phyloP scores from a whole-genome alignment of 371 early-diverging fungal species.

The Circinella minor region DNA sequence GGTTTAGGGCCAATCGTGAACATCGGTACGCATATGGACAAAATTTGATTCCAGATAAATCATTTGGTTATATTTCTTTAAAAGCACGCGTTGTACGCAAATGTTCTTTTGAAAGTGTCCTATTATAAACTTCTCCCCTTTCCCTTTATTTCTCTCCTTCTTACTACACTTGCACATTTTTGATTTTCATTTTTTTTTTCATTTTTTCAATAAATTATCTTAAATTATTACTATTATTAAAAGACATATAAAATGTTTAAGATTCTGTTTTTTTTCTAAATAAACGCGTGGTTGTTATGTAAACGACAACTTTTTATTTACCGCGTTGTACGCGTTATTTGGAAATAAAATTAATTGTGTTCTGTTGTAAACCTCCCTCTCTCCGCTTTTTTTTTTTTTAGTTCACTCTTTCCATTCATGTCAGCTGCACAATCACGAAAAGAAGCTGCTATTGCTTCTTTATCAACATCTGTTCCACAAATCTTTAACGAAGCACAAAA shows the following conservation, averaged over 20 bases:
- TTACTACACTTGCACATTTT: not conserved
- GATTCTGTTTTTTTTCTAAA: too few relatives aligned
- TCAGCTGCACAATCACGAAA: slow-evolving; percentile 11
- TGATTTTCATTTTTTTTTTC: not conserved
- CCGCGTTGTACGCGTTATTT: too few relatives aligned
- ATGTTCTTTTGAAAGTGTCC: slow-evolving; percentile 5
- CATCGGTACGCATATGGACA: not conserved
- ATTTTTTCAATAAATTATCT: too few relatives aligned
- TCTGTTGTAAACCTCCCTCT: not conserved
- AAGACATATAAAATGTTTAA: too few relatives aligned
- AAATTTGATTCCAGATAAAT: not conserved
- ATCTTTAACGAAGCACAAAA: slow-evolving; percentile 83
- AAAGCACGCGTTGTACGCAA: not conserved
- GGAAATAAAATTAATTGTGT: too few relatives aligned
- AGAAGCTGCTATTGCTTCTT: slow-evolving; percentile 18
- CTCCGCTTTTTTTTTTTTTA: not conserved
- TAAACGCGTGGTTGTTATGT: too few relatives aligned
- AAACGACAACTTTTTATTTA: too few relatives aligned
- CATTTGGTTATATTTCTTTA: not conserved
- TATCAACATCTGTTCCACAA: slow-evolving; percentile 56
- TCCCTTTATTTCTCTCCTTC: too few relatives aligned
- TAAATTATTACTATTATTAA: too few relatives aligned
- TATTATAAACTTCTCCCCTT: not conserved
- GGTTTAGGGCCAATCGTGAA: not conserved
- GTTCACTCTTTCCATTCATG: not conserved